These are phyloP conservation scores for Entomophthora muscae DNA, from an alignment of 371 early-diverging fungal species.

Conservation along the genomic window DNA sequence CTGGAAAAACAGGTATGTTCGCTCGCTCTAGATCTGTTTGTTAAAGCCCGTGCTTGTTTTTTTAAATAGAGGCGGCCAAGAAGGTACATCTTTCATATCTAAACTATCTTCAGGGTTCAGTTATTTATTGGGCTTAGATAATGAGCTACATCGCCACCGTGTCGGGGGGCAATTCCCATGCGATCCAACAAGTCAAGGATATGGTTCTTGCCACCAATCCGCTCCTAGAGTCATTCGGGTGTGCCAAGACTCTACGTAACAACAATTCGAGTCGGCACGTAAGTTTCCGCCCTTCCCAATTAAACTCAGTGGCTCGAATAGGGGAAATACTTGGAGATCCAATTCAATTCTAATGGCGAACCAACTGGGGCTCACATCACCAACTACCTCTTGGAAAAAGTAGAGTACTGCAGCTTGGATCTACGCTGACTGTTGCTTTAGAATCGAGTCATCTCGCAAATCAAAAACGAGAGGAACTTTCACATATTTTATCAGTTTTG, in stretches of 20 bases:
- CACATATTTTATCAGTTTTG: slow-evolving; percentile 92
- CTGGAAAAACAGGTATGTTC: slow-evolving; percentile 69
- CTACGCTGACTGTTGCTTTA: no score
- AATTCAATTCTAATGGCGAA: slow-evolving; percentile 79
- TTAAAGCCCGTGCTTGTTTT: not conserved
- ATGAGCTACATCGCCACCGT: slow-evolving; percentile 97
- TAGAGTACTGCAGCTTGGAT: no score
- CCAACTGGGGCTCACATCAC: slow-evolving; percentile 96
- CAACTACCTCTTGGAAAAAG: slow-evolving; percentile 97
- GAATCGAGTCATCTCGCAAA: slow-evolving; percentile 91
- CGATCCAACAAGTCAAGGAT: slow-evolving; percentile 81
- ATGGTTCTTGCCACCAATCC: slow-evolving; percentile 96
- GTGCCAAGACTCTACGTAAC: slow-evolving; percentile 97
- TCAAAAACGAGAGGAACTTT: slow-evolving; percentile 89
- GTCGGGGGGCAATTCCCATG: slow-evolving; percentile 51
- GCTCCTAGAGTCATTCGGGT: slow-evolving; percentile 97
- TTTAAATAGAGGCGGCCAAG: slow-evolving; percentile 65
- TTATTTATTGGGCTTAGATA: no score
- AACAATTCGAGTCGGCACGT: slow-evolving; percentile 98
- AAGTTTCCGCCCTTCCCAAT: slow-evolving; percentile 18
- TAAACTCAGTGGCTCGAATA: slow-evolving; percentile 14
- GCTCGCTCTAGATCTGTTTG: not conserved
- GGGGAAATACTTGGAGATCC: slow-evolving; percentile 98
- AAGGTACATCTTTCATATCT: slow-evolving; percentile 16
- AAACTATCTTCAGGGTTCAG: not conserved